Evolutionary conservation across 1,139 yeast genomes (phyloP).

Genomic region (Lodderomyces theae): DNA sequence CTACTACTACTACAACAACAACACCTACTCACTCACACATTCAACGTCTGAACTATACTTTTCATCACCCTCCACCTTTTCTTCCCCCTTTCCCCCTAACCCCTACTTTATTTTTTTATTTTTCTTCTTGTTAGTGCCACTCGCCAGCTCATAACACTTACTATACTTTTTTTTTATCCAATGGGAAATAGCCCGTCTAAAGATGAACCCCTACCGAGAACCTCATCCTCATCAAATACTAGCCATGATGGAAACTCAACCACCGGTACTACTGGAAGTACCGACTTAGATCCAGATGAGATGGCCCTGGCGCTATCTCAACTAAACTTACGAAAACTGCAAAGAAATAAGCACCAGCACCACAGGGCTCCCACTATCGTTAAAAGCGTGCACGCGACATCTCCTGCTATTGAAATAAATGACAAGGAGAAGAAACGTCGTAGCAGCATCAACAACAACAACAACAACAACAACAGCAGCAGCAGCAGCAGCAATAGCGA

Average conservation of each 20-base stretch:
- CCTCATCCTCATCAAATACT: constrained; percentile 14
- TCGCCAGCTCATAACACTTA: too few relatives aligned
- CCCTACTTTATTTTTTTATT: neutral
- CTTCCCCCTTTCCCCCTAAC: too few relatives aligned
- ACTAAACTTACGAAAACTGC: constrained; percentile 9
- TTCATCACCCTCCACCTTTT: too few relatives aligned
- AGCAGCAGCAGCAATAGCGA: too few relatives aligned
- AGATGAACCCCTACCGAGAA: constrained; percentile 50
- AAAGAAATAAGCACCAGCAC: neutral
- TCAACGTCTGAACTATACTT: too few relatives aligned
- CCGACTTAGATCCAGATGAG: constrained; percentile 46
- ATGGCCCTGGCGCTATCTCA: constrained; percentile 46
- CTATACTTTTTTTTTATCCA: constrained; percentile 6
- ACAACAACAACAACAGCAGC: too few relatives aligned
- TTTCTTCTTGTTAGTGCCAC: neutral
- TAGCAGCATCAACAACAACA: neutral
- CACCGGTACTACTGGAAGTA: constrained; percentile 14
- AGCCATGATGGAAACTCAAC: constrained; percentile 18
- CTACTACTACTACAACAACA: too few relatives aligned
- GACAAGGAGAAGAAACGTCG: constrained; percentile 4
- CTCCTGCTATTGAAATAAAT: constrained; percentile 13
- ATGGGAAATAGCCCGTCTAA: constrained; percentile 66
- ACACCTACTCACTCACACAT: too few relatives aligned
- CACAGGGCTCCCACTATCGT: neutral
- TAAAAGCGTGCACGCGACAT: constrained; percentile 5